These are phyloP conservation scores for Xylaria sp. DNA, from an alignment of 2,329 filamentous ascomycete genomes.

Conservation along the genomic window DNA sequence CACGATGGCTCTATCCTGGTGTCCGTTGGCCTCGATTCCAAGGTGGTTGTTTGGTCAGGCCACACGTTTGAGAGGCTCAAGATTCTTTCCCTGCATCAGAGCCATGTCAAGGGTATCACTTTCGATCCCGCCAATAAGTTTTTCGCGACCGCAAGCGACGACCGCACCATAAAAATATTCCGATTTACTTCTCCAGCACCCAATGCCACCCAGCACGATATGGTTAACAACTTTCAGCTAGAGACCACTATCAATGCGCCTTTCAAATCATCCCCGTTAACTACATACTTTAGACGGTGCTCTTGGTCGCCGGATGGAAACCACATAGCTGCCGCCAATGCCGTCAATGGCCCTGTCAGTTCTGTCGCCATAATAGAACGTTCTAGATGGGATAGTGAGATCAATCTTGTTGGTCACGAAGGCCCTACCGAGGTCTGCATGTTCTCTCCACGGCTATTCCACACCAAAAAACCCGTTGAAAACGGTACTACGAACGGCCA, in stretches of 20 bases:
- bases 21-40: slow-evolving; percentile 95
- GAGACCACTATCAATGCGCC: slow-evolving; percentile 91
- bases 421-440: slow-evolving; percentile 97
- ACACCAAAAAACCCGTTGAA: slow-evolving; percentile 72
- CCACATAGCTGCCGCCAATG: slow-evolving; percentile 96
- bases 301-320: slow-evolving; percentile 98
- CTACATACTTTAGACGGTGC: slow-evolving; percentile 95
- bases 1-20: slow-evolving; percentile 95
- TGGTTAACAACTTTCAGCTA: slow-evolving; percentile 94
- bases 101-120: slow-evolving; percentile 98
- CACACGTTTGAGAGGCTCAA: slow-evolving; percentile 98
- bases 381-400: slow-evolving; percentile 93
- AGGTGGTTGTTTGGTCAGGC: slow-evolving; percentile 98
- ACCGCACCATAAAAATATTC: slow-evolving; percentile 96
- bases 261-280: slow-evolving; percentile 91
- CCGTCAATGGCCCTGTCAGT: slow-evolving; percentile 96
- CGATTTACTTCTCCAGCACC: slow-evolving; percentile 91
- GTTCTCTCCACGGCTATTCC: slow-evolving; percentile 92
- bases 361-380: slow-evolving; percentile 96
- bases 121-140: slow-evolving; percentile 99
- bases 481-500: slow-evolving; percentile 62
- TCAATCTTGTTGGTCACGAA: slow-evolving; percentile 97
- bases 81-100: slow-evolving; percentile 90
- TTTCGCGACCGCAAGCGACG: slow-evolving; percentile 97
- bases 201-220: slow-evolving; percentile 93